These are phyloP conservation scores for Fusarium acutatum DNA, from an alignment of 2,329 filamentous ascomycete species.

Conservation along the genomic window DNA sequence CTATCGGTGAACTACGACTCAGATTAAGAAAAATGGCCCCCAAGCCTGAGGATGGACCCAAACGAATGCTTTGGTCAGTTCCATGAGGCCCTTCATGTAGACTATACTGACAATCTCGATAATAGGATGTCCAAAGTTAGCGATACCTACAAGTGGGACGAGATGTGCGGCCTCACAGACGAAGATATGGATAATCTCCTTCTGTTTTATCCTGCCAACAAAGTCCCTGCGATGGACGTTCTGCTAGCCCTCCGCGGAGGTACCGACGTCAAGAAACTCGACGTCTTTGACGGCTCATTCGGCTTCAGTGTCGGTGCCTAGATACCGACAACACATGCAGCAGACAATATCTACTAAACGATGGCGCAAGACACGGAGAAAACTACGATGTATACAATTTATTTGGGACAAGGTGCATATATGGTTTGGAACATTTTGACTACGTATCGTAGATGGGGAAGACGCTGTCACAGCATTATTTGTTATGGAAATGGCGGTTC, in stretches of 20 bases:
- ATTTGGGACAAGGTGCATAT: constrained; percentile 36
- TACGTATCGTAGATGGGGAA: background rate
- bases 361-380: constrained; percentile 4
- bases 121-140: constrained; percentile 90
- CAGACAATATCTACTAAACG: background rate
- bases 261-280: constrained; percentile 55
- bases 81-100: too few species aligned
- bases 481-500: constrained; percentile 1
- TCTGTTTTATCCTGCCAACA: constrained; percentile 70
- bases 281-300: constrained; percentile 67
- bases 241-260: constrained; percentile 63
- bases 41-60: constrained; percentile 75
- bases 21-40: constrained; percentile 84
- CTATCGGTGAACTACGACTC: constrained; percentile 80
- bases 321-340: background rate
- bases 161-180: constrained; percentile 83
- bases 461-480: constrained; percentile 1
- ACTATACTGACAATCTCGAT: constrained; percentile 1
- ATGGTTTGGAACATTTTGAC: constrained; percentile 23
- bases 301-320: constrained; percentile 63
- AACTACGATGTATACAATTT: constrained; percentile 31
- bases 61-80: constrained; percentile 86
- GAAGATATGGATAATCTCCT: constrained; percentile 87
- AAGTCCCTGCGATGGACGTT: constrained; percentile 64
- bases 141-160: constrained; percentile 84